Evolutionary conservation across 805 yeast genomes (phyloP).

Genomic region (Myxozyma neotropica): DNA sequence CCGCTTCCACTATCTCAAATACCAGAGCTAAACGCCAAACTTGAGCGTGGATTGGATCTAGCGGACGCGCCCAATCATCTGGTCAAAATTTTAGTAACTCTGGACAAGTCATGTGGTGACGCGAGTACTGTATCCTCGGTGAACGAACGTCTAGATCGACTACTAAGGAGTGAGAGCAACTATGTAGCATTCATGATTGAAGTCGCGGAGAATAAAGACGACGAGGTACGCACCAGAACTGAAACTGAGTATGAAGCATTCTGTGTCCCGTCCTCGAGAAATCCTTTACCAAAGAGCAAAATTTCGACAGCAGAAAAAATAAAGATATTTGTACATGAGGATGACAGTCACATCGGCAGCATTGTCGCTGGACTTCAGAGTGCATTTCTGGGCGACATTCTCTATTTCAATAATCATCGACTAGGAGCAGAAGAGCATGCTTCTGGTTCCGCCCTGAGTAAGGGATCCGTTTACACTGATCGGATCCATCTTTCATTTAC

Average conservation of each 20-base stretch:
- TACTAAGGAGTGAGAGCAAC: neutral
- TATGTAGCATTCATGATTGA: neutral
- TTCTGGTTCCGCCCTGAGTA: neutral
- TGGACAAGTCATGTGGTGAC: slow-evolving; percentile 1
- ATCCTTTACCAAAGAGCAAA: slow-evolving; percentile 3
- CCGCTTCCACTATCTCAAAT: slow-evolving; percentile 56
- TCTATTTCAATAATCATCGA: slow-evolving; percentile 22
- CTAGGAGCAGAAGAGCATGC: slow-evolving; percentile 13
- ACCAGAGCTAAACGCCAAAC: slow-evolving; percentile 40
- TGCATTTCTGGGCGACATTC: slow-evolving; percentile 17
- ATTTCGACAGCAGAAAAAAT: neutral
- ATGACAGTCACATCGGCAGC: neutral
- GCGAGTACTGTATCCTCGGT: neutral
- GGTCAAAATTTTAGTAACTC: slow-evolving; percentile 39
- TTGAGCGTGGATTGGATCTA: slow-evolving; percentile 39
- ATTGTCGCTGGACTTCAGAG: slow-evolving; percentile 11
- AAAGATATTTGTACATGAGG: neutral
- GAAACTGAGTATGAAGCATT: neutral
- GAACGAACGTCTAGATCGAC: neutral
- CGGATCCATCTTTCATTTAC: slow-evolving; percentile 29
- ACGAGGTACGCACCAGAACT: neutral
- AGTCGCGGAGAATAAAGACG: neutral
- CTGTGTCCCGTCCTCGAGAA: neutral
- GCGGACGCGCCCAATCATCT: slow-evolving; percentile 45
- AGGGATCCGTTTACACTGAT: slow-evolving; percentile 18